Conservation (phyloP, 108 stramenopile genomes). For the Fragilaria radians region DNA sequence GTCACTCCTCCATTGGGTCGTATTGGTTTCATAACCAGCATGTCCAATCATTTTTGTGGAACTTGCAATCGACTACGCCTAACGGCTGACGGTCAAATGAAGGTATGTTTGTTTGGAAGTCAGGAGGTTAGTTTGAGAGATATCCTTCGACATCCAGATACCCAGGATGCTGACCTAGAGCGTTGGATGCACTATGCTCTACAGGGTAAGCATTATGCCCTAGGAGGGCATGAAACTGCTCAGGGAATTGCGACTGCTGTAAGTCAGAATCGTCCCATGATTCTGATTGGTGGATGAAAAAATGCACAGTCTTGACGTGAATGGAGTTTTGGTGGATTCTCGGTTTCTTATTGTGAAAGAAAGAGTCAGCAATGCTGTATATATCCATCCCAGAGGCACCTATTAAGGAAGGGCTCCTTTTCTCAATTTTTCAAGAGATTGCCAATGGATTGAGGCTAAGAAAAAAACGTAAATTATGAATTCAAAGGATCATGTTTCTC, state of each 20-base stretch:
- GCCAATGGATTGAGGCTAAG: no score
- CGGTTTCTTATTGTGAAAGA: no score
- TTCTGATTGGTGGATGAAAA: conserved; percentile 95
- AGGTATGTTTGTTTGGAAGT: conserved; percentile 93
- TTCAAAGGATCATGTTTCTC: no score
- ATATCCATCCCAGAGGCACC: no score
- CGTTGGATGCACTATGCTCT: conserved; percentile 69
- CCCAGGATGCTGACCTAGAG: conserved; percentile 44
- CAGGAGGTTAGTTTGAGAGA: conserved; percentile 86
- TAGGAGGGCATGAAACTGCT: conserved; percentile 88
- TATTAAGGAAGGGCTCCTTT: no score
- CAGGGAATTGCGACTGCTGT: conserved; percentile 64
- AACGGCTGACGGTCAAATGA: conserved; percentile 95
- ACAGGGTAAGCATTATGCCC: conserved; percentile 69
- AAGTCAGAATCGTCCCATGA: conserved; percentile 92
- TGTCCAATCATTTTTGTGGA: conserved; percentile 96
- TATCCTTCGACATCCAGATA: conserved; percentile 47
- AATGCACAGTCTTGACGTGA: no score
- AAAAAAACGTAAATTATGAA: no score
- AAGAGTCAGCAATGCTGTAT: no score
- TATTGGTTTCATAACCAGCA: conserved; percentile 98
- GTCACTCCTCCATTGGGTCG: conserved; percentile 34
- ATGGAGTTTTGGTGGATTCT: no score
- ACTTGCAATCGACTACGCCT: conserved; percentile 96
- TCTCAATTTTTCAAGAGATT: no score